phyloP scores from a whole-genome alignment of 345 rosid genomes.

The Aurinia saxatilis region DNA sequence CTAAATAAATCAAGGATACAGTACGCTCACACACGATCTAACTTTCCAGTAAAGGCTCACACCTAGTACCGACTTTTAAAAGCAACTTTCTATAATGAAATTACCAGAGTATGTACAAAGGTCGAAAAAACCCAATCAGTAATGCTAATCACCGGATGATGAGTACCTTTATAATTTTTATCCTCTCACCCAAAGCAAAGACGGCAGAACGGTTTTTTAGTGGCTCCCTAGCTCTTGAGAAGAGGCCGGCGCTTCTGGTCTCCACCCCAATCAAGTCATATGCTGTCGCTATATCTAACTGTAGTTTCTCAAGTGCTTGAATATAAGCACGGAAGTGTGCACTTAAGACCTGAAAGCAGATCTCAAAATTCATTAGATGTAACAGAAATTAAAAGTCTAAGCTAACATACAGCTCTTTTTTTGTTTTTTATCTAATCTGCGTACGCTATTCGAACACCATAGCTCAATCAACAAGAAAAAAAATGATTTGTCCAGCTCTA shows the following conservation, averaged over 20 bases:
- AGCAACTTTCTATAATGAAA: not conserved
- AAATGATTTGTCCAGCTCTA: constrained; percentile 5
- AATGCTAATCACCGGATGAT: constrained; percentile 3
- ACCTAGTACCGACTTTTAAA: not conserved
- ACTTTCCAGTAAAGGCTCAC: not conserved
- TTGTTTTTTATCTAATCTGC: constrained; percentile 1
- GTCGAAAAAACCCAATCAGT: not conserved
- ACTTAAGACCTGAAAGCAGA: constrained; percentile 75
- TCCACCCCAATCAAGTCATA: constrained; percentile 95
- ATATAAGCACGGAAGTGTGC: constrained; percentile 98
- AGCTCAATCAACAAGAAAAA: constrained; percentile 3
- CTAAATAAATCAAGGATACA: not conserved
- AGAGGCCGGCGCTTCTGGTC: constrained; percentile 76
- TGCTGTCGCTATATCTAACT: constrained; percentile 90
- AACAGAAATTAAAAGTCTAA: constrained; percentile 1
- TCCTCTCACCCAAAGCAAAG: constrained; percentile 90
- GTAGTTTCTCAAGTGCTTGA: constrained; percentile 91
- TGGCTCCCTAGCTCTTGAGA: constrained; percentile 83
- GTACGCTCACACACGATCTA: not conserved
- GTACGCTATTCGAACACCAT: not conserved
- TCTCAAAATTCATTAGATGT: constrained; percentile 1
- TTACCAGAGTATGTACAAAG: constrained; percentile 1
- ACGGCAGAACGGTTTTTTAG: constrained; percentile 88
- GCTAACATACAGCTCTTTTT: not conserved
- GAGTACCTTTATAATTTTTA: constrained; percentile 78